Base-by-base conservation (phyloP, 2,329 filamentous ascomycete species). In the Diaporthe sp. region DNA sequence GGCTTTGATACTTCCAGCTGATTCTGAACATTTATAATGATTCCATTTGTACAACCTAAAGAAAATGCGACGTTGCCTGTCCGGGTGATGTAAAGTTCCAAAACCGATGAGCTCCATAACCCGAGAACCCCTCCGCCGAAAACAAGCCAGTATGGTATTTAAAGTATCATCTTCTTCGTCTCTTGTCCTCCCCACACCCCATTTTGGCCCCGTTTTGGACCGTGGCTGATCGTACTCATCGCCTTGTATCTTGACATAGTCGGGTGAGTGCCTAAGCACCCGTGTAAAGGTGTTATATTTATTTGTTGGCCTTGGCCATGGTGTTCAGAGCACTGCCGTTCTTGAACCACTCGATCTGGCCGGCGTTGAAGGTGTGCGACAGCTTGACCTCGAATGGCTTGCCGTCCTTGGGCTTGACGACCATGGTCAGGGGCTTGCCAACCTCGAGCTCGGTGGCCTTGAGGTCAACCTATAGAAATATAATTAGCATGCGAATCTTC, bases 311-410 rank as follows among this genome's bases (percentile, higher is more conserved):
- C 92, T 97, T 97, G 80, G 96, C 96, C 96, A 99, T 99, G 81
- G 96, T 98, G 92, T 99, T 99, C 79, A 99, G 90, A 74, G 97
- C 97, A 83, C 93, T 96, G 80, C 97, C 97, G 86, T 98, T 97
- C 91, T 95, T 96, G 86, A 99, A 99, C 97, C 97, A 99, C 88
- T 98, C 94, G 78, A 99, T 94, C 89, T 99, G 97, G 81, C 94
- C 92, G 85, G 95, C 95, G 91, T 99, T 99, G 93, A 98, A 99
- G 79, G 97, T 99, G 89, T 99, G 97, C 80, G 91, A 90, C 81
- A 99, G 92, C 87, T 94, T 90, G 81, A 98, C 84, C 79, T 98
- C 94, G 86, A 95, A 98, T 37, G 92, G 74, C 85, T 92, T 75
- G 79, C 96, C 96, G 80, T 97, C 91, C 89, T 95, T 95, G 83